Evolutionary conservation across 352 stramenopile genomes (phyloP).

Genomic region (Globisporangium uncinulatum): DNA sequence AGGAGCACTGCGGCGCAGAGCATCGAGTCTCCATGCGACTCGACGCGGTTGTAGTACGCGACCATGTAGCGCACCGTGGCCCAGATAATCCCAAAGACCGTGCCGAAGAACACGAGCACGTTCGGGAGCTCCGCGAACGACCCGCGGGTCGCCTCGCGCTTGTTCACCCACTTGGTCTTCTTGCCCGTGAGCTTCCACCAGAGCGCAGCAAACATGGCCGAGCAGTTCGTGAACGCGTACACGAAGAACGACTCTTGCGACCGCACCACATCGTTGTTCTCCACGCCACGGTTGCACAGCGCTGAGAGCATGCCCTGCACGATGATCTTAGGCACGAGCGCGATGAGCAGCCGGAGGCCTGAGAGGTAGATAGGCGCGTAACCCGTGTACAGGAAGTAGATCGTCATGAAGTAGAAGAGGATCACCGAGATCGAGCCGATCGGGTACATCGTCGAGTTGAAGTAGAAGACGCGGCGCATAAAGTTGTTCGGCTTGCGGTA

Average conservation of each 20-base stretch:
- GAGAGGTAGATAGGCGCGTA: constrained; percentile 80
- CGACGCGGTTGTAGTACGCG: constrained; percentile 63
- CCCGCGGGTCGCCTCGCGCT: constrained; percentile 48
- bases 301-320: constrained; percentile 65
- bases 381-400: constrained; percentile 85
- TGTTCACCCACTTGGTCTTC: constrained; percentile 70
- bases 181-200: constrained; percentile 80
- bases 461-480: constrained; percentile 82
- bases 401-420: constrained; percentile 80
- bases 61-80: constrained; percentile 68
- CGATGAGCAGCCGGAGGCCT: constrained; percentile 58
- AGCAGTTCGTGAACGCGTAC: constrained; percentile 80
- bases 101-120: constrained; percentile 72
- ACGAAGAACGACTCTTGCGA: constrained; percentile 77
- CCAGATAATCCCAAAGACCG: constrained; percentile 73
- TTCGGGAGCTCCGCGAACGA: constrained; percentile 74
- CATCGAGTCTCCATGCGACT: constrained; percentile 73
- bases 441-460: constrained; percentile 80
- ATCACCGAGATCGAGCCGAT: constrained; percentile 71
- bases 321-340: constrained; percentile 69
- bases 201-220: constrained; percentile 66
- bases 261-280: constrained; percentile 80
- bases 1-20: constrained; percentile 63
- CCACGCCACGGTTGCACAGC: constrained; percentile 66
- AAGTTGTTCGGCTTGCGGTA: constrained; percentile 78